A percentile compares a stretch with the other conserved stretches of the same genome.
Evolutionary conservation across 257 asterid genomes (phyloP).

Genomic region (Linderniella brevidens): DNA sequence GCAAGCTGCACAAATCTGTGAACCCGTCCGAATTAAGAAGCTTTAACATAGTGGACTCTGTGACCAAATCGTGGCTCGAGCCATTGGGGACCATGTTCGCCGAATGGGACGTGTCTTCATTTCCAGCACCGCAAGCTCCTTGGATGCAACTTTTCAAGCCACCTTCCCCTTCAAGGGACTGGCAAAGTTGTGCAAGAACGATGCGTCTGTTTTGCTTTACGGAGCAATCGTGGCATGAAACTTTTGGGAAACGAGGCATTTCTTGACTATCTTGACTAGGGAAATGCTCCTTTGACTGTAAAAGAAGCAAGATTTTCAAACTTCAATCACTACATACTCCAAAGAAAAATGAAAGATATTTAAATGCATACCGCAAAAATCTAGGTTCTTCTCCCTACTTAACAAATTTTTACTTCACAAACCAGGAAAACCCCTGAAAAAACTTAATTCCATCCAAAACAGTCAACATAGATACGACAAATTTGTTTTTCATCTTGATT

Average conservation of each 20-base stretch:
- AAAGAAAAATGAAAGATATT: too few species aligned
- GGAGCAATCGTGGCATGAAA: slow-evolving; percentile 17
- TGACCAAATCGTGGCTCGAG: slow-evolving; percentile 14
- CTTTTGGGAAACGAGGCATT: slow-evolving; percentile 10
- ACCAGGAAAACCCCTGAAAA: too few species aligned
- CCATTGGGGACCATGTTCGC: slow-evolving; percentile 30
- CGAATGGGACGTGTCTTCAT: slow-evolving; percentile 17
- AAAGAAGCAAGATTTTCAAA: background rate
- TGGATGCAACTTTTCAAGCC: slow-evolving; percentile 34
- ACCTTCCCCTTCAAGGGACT: slow-evolving; percentile 32
- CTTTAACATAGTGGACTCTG: slow-evolving; percentile 30
- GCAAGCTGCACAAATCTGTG: slow-evolving; percentile 35
- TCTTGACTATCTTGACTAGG: slow-evolving; percentile 18
- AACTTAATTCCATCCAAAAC: too few species aligned
- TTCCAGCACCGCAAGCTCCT: slow-evolving; percentile 30
- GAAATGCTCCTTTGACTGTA: slow-evolving; percentile 21
- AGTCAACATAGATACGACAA: too few species aligned
- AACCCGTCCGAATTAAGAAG: slow-evolving; percentile 46
- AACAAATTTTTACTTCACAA: too few species aligned
- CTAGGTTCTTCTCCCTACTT: too few species aligned
- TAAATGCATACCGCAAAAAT: too few species aligned
- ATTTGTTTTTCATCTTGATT: too few species aligned
- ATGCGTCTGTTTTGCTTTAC: slow-evolving; percentile 28
- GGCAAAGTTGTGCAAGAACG: slow-evolving; percentile 45
- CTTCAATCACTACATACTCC: too few species aligned